Percentiles rank a stretch among this genome's conserved stretches.
These are phyloP conservation scores for Cnidoscolus chayamansa DNA, from an alignment of 441 rosid species.

Conservation along the genomic window DNA sequence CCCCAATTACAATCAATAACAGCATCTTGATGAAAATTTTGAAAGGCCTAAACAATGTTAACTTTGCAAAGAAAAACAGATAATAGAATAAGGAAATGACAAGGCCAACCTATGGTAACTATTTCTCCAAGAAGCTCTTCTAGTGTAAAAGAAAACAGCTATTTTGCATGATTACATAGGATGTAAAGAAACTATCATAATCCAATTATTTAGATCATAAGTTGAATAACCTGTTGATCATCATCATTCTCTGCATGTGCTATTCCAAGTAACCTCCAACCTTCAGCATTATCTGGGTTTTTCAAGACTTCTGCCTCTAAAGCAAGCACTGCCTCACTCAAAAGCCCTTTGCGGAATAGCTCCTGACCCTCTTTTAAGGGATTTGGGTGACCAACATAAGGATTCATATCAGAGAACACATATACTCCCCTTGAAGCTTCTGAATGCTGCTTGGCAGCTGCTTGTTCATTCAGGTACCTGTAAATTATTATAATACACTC, in stretches of 20 bases:
- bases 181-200: background rate
- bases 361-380: slow-evolving; percentile 96
- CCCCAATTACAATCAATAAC: background rate
- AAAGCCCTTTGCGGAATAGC: slow-evolving; percentile 93
- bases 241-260: slow-evolving; percentile 99
- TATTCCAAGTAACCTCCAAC: slow-evolving; percentile 98
- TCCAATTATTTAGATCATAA: background rate
- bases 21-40: background rate
- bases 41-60: background rate
- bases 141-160: background rate
- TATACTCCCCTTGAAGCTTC: slow-evolving; percentile 81
- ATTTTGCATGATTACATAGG: background rate
- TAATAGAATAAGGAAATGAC: background rate
- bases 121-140: background rate
- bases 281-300: slow-evolving; percentile 96
- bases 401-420: slow-evolving; percentile 98
- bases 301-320: slow-evolving; percentile 98
- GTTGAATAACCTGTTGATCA: slow-evolving; percentile 81
- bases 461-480: slow-evolving; percentile 77
- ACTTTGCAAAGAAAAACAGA: background rate
- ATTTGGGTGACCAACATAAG: slow-evolving; percentile 94
- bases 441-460: slow-evolving; percentile 52
- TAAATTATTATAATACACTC: slow-evolving; percentile 11
- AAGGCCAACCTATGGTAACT: background rate
- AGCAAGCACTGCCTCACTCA: slow-evolving; percentile 99